These are phyloP conservation scores for Casuarina equisetifolia DNA, from an alignment of 306 rosid species.

Conservation along the genomic window DNA sequence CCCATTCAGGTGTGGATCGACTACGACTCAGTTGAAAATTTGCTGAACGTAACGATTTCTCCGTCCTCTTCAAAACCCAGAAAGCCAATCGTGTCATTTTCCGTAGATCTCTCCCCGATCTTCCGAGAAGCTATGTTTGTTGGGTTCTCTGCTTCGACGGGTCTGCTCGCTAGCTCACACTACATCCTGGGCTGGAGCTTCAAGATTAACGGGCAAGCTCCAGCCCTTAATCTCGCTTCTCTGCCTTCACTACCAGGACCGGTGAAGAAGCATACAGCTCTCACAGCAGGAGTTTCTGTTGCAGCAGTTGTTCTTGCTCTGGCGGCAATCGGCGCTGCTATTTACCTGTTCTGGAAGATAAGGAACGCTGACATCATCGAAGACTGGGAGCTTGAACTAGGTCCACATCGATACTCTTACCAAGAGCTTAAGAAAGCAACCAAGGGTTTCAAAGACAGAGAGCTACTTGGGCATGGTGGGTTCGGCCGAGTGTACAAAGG, in stretches of 20 bases:
- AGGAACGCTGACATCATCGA: slow-evolving; percentile 71
- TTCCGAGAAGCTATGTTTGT: slow-evolving; percentile 64
- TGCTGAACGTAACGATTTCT: slow-evolving; percentile 56
- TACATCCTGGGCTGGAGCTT: slow-evolving; percentile 90
- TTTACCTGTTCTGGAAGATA: slow-evolving; percentile 45
- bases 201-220: slow-evolving; percentile 58
- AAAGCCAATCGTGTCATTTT: slow-evolving; percentile 48
- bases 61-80: slow-evolving; percentile 56
- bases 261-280: slow-evolving; percentile 49
- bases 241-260: slow-evolving; percentile 63
- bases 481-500: slow-evolving; percentile 84
- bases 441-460: slow-evolving; percentile 57
- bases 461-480: slow-evolving; percentile 74
- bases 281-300: slow-evolving; percentile 41
- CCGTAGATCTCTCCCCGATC: slow-evolving; percentile 54
- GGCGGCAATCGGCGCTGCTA: slow-evolving; percentile 27
- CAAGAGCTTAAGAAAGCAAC: slow-evolving; percentile 79
- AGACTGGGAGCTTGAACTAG: slow-evolving; percentile 76
- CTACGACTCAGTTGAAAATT: slow-evolving; percentile 48
- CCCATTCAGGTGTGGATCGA: slow-evolving; percentile 73
- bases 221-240: slow-evolving; percentile 51
- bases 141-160: slow-evolving; percentile 89
- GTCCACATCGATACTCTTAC: slow-evolving; percentile 86
- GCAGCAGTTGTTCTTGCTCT: slow-evolving; percentile 26
- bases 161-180: slow-evolving; percentile 90